Evolutionary conservation across 2,329 filamentous ascomycete genomes (phyloP), one percentile per base, ranked within the genome.

Genomic region (Colletotrichum sp.): DNA sequence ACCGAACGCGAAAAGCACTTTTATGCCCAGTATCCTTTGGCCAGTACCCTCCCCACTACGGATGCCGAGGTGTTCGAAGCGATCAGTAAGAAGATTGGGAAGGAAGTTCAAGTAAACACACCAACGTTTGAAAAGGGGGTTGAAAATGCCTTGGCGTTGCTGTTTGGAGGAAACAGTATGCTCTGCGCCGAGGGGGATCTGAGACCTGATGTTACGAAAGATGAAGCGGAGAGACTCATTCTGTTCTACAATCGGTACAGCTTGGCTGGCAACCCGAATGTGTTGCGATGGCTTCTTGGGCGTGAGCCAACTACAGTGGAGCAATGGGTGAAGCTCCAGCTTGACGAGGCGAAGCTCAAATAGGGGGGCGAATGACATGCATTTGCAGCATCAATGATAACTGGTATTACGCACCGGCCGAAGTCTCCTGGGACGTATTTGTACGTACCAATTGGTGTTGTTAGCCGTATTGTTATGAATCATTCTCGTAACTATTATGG

Each of bases 181-280:
- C 13, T 52, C 2, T 36, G 34, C 4, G 28, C 56, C 2, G 26
- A 62, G 16, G 56, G 67, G 8, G 67, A 69, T 18, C 13, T 62
- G 34, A 43, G 67, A 26, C 34, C 56, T 6, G 67, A 69, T 30
- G 38, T 62, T 26, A 69, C 34, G 5, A 62, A 28, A 18, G 67
- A 69, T 5, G 36, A 62, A 24, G 67, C 67, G 7, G 67, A 69
- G 67, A 61, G 56, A 26, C 36, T 62, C 14, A 13, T 62, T 13
- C 16, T 69, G n/a, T 62, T 69, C 18, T 69, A 62, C 8, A 69
- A 24, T 4, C 26, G 67, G 8, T 69, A 69, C 28, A 61, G 67
- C 18, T 14, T 69, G 56, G 34, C 58, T n/a, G 67, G 56, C 2
- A 69, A 34, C 4, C 67, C 36, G 5, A 62, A 69, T 5, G 56